Conservation (phyloP, 306 rosid genomes). For the Arachis hypogaea region DNA sequence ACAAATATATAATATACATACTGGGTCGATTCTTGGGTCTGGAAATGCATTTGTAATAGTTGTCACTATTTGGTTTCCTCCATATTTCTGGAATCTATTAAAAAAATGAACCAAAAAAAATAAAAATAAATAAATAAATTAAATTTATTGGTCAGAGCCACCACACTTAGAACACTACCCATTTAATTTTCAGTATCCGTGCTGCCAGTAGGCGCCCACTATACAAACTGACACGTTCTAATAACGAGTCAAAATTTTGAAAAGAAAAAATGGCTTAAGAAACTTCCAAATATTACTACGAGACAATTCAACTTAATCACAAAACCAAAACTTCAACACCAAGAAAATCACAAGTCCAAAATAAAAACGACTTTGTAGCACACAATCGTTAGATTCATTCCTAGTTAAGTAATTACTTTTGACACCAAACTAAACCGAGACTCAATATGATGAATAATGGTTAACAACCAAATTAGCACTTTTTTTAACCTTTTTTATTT, state of each 20-base stretch:
- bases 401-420: background rate
- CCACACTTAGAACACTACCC: conserved; percentile 6
- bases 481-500: background rate
- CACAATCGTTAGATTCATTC: background rate
- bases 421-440: too few relatives aligned
- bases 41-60: conserved; percentile 62
- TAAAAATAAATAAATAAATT: background rate
- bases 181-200: conserved; percentile 30
- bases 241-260: conserved; percentile 20
- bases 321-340: background rate
- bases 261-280: background rate
- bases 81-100: conserved; percentile 83
- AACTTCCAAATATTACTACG: background rate
- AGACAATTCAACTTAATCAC: conserved; percentile 15
- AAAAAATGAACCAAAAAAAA: conserved; percentile 6
- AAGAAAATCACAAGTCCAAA: background rate
- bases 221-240: background rate
- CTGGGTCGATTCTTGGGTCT: conserved; percentile 67
- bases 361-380: background rate
- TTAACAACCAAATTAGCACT: background rate
- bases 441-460: too few relatives aligned
- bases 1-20: conserved; percentile 40
- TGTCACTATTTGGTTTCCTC: conserved; percentile 79
- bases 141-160: conserved; percentile 41
- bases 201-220: conserved; percentile 19